Evolutionary conservation across 1,139 yeast species (phyloP), one percentile per base, ranked within the genome.

Genomic region (Candida sanyaensis): DNA sequence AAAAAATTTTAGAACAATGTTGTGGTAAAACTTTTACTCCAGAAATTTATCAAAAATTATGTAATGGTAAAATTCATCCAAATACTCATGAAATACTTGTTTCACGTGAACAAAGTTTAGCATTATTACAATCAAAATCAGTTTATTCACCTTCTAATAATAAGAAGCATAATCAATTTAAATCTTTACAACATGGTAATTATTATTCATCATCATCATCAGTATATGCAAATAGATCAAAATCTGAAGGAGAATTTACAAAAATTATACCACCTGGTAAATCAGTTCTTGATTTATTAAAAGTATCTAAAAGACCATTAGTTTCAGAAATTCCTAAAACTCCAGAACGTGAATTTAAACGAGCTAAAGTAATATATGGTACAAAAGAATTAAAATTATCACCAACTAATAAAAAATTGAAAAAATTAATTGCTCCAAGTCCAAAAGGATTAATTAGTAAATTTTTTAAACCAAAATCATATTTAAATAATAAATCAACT

Each of bases 51-150:
- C 57, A 59, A 2, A 66, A 69, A 37, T 75, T 90, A 23, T 89
- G 96, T 21, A 59, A 58, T 12, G 97, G 96, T 0, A 74, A 72
- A 11, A 58, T 88, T 6, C 81, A 86, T 60, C 97, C 97, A 0
- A 73, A 78, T 32, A 75, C 84, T 7, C 85, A 80, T 56, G 65
- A 69, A 37, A 59, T 64, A 13, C 71, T 83, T 30, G 59, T 71
- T 0, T 69, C 83, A 1, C 63, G 84, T 52, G 85, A 80, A 50
- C 75, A 69, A 50, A 64, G 63, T 41, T 53, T 72, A 42, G 34
- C 50, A 5, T 47, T 43, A 10, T 54, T 63, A 42, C 65, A 62
- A 54, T 64, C 71, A 42, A 51, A 52, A 2, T 68, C 76, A 7
- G 50, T 68, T 7, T 32, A 41, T 41, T 41, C 43, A 5, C 43